These are phyloP conservation scores for Letharia columbiana DNA, from an alignment of 495 filamentous ascomycete species.

Conservation along the genomic window DNA sequence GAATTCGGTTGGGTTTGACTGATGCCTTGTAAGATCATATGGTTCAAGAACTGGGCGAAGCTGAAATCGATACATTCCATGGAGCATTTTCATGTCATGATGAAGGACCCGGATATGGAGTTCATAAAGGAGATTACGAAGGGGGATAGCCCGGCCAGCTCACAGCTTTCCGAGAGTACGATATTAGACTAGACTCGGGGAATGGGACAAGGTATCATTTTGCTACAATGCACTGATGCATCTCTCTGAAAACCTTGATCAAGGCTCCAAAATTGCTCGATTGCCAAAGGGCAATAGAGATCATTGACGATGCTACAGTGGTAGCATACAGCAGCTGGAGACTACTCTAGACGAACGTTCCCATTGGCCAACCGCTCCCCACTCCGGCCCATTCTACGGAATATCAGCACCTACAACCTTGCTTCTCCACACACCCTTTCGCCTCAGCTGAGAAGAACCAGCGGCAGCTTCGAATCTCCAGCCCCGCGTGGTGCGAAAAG, in stretches of 20 bases:
- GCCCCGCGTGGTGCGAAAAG: too few relatives aligned
- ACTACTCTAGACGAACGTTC: too few relatives aligned
- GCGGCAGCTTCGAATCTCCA: too few relatives aligned
- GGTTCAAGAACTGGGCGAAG: constrained; percentile 84
- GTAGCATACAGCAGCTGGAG: too few relatives aligned
- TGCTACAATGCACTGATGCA: not conserved
- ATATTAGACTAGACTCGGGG: not conserved
- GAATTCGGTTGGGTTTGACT: not conserved
- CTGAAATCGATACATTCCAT: constrained; percentile 77
- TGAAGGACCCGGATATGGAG: constrained; percentile 59
- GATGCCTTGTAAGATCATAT: constrained; percentile 49
- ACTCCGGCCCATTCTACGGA: too few relatives aligned
- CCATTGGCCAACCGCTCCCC: too few relatives aligned
- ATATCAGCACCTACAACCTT: too few relatives aligned
- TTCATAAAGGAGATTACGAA: constrained; percentile 65
- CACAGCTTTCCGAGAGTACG: not conserved
- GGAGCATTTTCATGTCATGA: constrained; percentile 94
- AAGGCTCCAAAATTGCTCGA: not conserved
- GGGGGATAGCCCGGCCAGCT: constrained; percentile 42
- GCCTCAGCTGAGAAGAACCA: too few relatives aligned
- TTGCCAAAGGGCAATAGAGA: too few relatives aligned
- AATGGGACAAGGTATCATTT: not conserved
- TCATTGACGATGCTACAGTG: too few relatives aligned
- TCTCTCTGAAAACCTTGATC: not conserved
- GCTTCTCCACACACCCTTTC: too few relatives aligned